phyloP scores from a whole-genome alignment of 192 early-diverging fungal species.

The Umbelopsis vinacea region DNA sequence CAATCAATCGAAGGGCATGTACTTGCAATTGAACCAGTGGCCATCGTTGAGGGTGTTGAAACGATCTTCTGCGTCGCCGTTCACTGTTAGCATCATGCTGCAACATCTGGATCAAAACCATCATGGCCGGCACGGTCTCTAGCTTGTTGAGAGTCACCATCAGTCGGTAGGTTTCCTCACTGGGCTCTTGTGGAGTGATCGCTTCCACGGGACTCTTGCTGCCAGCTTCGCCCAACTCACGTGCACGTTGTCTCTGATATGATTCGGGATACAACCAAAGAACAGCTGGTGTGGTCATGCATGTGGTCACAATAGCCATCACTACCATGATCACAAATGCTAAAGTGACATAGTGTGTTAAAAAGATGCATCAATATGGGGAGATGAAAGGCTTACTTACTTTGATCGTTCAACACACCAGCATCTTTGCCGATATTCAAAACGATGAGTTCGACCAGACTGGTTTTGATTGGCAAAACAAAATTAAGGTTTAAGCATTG shows the following conservation, averaged over 20 bases:
- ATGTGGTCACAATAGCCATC: constrained; percentile 87
- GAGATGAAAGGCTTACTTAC: constrained; percentile 33
- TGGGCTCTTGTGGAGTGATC: constrained; percentile 14
- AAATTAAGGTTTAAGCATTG: constrained; percentile 19
- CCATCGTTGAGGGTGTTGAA: constrained; percentile 18
- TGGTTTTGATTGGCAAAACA: constrained; percentile 36
- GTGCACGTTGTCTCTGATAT: constrained; percentile 52
- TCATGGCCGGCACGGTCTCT: constrained; percentile 69
- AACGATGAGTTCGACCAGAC: constrained; percentile 94
- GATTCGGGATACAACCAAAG: constrained; percentile 72
- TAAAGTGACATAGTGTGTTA: neutral
- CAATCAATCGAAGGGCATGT: constrained; percentile 77
- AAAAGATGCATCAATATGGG: neutral
- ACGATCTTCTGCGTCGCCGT: neutral
- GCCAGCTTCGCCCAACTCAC: neutral
- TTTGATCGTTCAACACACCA: constrained; percentile 73
- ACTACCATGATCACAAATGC: constrained; percentile 79
- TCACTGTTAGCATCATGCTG: constrained; percentile 40
- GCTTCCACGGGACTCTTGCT: constrained; percentile 30
- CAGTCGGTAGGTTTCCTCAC: constrained; percentile 34
- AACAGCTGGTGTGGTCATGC: constrained; percentile 84
- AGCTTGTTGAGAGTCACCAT: constrained; percentile 67
- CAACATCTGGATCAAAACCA: constrained; percentile 68
- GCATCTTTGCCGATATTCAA: constrained; percentile 91
- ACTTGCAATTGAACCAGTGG: constrained; percentile 28